These are phyloP conservation scores for Primulina eburnea DNA, from an alignment of 257 asterid species.

Conservation along the genomic window DNA sequence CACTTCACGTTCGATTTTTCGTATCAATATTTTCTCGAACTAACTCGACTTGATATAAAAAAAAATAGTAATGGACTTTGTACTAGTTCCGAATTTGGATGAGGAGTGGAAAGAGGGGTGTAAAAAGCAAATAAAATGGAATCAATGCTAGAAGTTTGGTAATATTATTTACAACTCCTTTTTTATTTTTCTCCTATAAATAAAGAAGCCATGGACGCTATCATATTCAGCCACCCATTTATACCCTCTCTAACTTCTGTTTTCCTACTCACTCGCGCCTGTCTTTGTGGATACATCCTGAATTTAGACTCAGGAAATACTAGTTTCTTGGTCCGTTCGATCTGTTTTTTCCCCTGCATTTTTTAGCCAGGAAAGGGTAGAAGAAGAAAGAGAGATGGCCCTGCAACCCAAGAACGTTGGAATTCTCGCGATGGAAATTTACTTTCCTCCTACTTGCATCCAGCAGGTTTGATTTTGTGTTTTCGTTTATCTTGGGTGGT, in stretches of 20 bases:
- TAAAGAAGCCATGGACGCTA: constrained; percentile 25
- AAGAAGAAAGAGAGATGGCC: constrained; percentile 39
- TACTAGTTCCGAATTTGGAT: constrained; percentile 21
- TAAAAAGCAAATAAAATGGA: constrained; percentile 35
- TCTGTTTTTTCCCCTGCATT: constrained; percentile 24
- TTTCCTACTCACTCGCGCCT: constrained; percentile 17
- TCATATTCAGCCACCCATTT: constrained; percentile 22
- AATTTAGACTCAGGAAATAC: constrained; percentile 3
- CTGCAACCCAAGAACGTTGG: constrained; percentile 74
- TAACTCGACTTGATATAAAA: too few relatives aligned
- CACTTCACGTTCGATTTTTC: too few relatives aligned
- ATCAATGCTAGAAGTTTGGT: constrained; percentile 23
- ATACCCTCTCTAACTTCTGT: background rate
- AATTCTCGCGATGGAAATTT: constrained; percentile 88
- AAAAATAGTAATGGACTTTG: background rate
- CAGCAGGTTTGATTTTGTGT: constrained; percentile 55
- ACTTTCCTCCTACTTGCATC: constrained; percentile 95
- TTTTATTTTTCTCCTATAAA: constrained; percentile 24
- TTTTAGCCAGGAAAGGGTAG: constrained; percentile 30
- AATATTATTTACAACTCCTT: constrained; percentile 4
- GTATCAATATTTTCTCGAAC: too few relatives aligned
- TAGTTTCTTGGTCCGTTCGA: constrained; percentile 21
- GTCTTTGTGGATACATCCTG: constrained; percentile 20
- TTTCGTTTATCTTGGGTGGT: background rate
- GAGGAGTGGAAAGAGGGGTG: constrained; percentile 25